Percentiles rank a stretch among this genome's conserved stretches.
Conservation (phyloP, 225 moss, liverwort and hornwort genomes). For the Sphagnum contortum region DNA sequence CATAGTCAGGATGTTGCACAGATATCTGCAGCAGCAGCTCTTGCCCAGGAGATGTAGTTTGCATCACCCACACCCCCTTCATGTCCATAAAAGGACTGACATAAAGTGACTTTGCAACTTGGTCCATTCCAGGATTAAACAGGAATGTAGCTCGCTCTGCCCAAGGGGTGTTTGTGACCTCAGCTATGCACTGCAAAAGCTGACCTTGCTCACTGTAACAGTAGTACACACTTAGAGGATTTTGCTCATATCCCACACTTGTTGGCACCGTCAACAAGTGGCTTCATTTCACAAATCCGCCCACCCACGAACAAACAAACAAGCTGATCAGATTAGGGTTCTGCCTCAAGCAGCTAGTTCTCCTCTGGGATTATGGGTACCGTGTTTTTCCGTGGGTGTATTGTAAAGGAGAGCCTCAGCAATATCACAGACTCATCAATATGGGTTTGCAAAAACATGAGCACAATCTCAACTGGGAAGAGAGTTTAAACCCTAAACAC, state of each 20-base stretch:
- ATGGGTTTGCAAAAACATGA: too few relatives aligned
- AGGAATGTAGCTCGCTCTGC: slow-evolving; percentile 75
- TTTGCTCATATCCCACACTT: slow-evolving; percentile 83
- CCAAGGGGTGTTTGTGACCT: slow-evolving; percentile 97
- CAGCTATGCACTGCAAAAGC: slow-evolving; percentile 65
- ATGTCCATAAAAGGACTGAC: slow-evolving; percentile 99
- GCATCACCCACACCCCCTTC: slow-evolving; percentile 66
- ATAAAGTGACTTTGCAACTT: slow-evolving; percentile 70
- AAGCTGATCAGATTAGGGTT: too few relatives aligned
- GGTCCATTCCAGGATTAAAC: slow-evolving; percentile 53
- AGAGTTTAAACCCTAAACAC: too few relatives aligned
- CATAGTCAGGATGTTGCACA: slow-evolving; percentile 65
- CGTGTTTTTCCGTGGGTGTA: too few relatives aligned
- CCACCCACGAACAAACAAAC: too few relatives aligned
- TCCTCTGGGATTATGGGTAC: too few relatives aligned
- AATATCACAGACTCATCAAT: too few relatives aligned
- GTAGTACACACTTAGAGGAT: slow-evolving; percentile 87
- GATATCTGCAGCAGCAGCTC: slow-evolving; percentile 60
- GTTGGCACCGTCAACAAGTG: slow-evolving; percentile 65
- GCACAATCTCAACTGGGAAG: too few relatives aligned
- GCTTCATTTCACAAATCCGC: slow-evolving; percentile 15
- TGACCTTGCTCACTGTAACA: slow-evolving; percentile 54
- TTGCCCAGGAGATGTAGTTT: slow-evolving; percentile 52
- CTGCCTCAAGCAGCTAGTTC: too few relatives aligned
- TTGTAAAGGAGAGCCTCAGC: too few relatives aligned